These are phyloP conservation scores for Lipomyces mesembrius DNA, from an alignment of 805 yeast species.

Conservation along the genomic window DNA sequence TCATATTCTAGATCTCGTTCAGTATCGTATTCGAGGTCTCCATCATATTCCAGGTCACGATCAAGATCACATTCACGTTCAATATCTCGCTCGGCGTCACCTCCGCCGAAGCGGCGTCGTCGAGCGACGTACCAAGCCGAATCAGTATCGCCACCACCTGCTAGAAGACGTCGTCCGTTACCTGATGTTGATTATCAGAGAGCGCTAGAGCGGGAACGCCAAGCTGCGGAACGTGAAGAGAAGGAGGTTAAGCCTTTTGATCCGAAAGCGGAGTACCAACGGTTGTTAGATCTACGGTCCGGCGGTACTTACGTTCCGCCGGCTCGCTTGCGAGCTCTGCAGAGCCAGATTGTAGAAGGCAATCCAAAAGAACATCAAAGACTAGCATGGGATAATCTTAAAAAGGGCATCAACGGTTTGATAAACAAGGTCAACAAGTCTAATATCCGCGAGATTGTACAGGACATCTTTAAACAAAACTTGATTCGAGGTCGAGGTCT, in stretches of 20 bases:
- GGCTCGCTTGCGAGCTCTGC: slow-evolving; percentile 53
- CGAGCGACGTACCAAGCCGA: slow-evolving; percentile 6
- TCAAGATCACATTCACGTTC: slow-evolving; percentile 12
- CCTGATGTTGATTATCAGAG: slow-evolving; percentile 41
- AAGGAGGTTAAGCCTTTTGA: slow-evolving; percentile 38
- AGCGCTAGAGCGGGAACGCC: slow-evolving; percentile 39
- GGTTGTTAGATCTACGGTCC: slow-evolving; percentile 48
- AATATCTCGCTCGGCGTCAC: slow-evolving; percentile 14
- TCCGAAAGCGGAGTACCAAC: slow-evolving; percentile 47
- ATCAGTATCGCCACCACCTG: slow-evolving; percentile 8
- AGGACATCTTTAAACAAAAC: slow-evolving; percentile 61
- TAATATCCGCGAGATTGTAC: slow-evolving; percentile 56
- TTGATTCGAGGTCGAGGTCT: slow-evolving; percentile 65
- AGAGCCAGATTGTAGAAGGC: slow-evolving; percentile 46
- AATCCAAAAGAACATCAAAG: slow-evolving; percentile 54
- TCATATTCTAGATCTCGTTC: slow-evolving; percentile 15
- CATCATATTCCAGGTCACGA: slow-evolving; percentile 12
- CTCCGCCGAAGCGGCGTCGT: slow-evolving; percentile 10
- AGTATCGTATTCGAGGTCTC: slow-evolving; percentile 15
- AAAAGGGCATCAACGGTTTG: slow-evolving; percentile 53
- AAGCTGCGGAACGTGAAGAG: slow-evolving; percentile 23
- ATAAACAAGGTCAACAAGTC: slow-evolving; percentile 53
- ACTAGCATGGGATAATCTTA: slow-evolving; percentile 61
- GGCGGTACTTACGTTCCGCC: slow-evolving; percentile 62
- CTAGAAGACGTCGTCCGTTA: slow-evolving; percentile 13